Evolutionary conservation across 2,329 filamentous ascomycete species (phyloP).

Genomic region (Colletotrichum liriopes): DNA sequence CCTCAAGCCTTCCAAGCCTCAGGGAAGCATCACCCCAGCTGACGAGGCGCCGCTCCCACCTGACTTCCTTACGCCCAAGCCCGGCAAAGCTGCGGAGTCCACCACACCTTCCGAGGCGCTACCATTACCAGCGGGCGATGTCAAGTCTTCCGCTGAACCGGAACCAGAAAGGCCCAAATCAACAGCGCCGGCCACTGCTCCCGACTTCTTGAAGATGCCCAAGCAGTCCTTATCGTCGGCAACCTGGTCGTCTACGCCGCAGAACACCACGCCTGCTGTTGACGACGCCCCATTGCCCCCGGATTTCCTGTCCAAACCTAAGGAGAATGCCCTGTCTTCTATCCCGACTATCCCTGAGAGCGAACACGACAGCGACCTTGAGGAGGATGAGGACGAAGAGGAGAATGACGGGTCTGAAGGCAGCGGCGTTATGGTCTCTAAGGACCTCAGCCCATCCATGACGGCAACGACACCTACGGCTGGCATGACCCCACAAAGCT

Average conservation of each 20-base stretch:
- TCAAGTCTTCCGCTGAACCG: conserved; percentile 8
- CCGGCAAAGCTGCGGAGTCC: conserved; percentile 45
- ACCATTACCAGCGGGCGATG: conserved; percentile 22
- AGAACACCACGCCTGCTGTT: conserved; percentile 42
- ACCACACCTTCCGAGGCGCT: conserved; percentile 30
- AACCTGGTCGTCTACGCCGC: conserved; percentile 39
- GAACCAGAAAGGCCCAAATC: conserved; percentile 41
- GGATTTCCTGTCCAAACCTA: conserved; percentile 49
- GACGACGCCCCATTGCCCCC: conserved; percentile 60
- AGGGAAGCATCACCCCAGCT: conserved; percentile 42
- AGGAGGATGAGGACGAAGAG: conserved; percentile 62
- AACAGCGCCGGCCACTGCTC: conserved; percentile 44
- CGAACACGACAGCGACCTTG: conserved; percentile 49
- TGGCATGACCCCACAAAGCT: conserved; percentile 71
- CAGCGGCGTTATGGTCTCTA: conserved; percentile 76
- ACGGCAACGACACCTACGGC: conserved; percentile 62
- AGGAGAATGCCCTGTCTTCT: conserved; percentile 48
- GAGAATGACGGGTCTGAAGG: conserved; percentile 69
- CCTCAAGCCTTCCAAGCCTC: conserved; percentile 45
- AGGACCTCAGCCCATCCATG: conserved; percentile 71
- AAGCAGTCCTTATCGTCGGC: conserved; percentile 39
- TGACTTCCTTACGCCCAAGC: conserved; percentile 50
- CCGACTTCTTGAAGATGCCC: conserved; percentile 40
- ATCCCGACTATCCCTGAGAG: conserved; percentile 42
- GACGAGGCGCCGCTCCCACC: conserved; percentile 48